phyloP scores from a whole-genome alignment of 2,329 filamentous ascomycete genomes.

The Alternaria postmessia region DNA sequence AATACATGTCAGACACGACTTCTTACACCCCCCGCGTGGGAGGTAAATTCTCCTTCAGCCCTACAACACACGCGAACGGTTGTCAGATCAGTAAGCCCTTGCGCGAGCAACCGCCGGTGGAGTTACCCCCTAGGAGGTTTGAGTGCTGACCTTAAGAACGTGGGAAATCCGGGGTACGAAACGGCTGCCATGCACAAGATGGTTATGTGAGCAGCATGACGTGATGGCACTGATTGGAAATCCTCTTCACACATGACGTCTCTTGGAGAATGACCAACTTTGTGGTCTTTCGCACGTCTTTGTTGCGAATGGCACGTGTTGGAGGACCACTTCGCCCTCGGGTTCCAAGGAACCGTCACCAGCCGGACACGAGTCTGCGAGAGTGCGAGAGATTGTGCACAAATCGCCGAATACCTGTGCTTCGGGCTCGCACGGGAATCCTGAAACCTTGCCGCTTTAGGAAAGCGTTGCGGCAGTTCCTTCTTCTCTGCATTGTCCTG shows the following conservation, averaged over 20 bases:
- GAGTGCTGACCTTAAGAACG: constrained; percentile 32
- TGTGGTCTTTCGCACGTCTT: not conserved
- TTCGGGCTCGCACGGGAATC: constrained; percentile 15
- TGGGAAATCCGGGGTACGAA: constrained; percentile 26
- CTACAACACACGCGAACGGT: constrained; percentile 22
- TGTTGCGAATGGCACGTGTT: not conserved
- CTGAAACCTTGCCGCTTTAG: constrained; percentile 13
- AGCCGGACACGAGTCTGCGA: not conserved
- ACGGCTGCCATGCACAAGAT: not conserved
- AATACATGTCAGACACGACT: constrained; percentile 3
- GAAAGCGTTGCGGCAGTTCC: constrained; percentile 23
- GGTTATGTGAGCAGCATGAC: not conserved
- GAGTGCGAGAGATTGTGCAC: constrained; percentile 4
- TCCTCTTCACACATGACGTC: not conserved
- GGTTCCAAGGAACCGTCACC: constrained; percentile 1
- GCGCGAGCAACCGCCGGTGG: constrained; percentile 33
- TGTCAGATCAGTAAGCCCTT: constrained; percentile 39
- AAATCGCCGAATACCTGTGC: constrained; percentile 13
- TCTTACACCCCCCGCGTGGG: constrained; percentile 26
- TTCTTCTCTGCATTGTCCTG: constrained; percentile 5
- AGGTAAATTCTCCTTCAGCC: constrained; percentile 22
- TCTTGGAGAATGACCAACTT: not conserved
- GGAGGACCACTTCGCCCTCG: not conserved
- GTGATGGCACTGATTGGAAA: not conserved
- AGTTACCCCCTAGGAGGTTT: constrained; percentile 26